A percentile compares a stretch with the other conserved stretches of the same genome.
Conservation (phyloP, 148 eudicot genomes). For the Camellia japonica region DNA sequence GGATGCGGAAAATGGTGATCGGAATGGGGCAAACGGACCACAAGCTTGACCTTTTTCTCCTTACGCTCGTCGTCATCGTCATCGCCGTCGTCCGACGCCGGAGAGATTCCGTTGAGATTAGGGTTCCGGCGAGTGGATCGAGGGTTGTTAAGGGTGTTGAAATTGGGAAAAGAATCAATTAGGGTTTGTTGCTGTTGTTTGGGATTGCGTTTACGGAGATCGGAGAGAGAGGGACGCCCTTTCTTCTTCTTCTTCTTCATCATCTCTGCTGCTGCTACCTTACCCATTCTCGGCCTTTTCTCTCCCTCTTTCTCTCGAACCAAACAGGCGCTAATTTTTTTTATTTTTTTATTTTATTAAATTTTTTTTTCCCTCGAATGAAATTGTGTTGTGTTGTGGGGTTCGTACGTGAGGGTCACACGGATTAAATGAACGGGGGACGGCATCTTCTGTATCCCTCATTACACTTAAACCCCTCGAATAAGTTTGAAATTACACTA, state of each 20-base stretch:
- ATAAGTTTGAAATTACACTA: too few species aligned
- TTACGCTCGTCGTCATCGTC: conserved; percentile 62
- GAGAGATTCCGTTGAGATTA: conserved; percentile 21
- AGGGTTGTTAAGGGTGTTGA: conserved; percentile 11
- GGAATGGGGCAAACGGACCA: conserved; percentile 47
- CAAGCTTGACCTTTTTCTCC: conserved; percentile 70
- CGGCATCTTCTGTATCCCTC: too few species aligned
- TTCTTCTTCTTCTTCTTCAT: conserved; percentile 50
- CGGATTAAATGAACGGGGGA: background rate
- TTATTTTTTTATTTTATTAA: background rate
- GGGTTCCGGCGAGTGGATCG: conserved; percentile 55
- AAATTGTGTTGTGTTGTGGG: background rate
- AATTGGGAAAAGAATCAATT: conserved; percentile 22
- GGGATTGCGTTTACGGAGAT: conserved; percentile 42
- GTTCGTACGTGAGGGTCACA: conserved; percentile 15
- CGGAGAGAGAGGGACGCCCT: conserved; percentile 63
- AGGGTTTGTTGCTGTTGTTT: conserved; percentile 23
- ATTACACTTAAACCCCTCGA: too few species aligned
- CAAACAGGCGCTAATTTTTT: conserved; percentile 24
- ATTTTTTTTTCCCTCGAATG: too few species aligned
- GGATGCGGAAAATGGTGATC: conserved; percentile 7
- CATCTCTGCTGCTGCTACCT: conserved; percentile 16
- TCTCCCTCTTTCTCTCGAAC: conserved; percentile 8
- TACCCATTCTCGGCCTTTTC: conserved; percentile 17
- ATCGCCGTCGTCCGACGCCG: conserved; percentile 22